These are phyloP conservation scores for Xanthoceras sorbifolium DNA, from an alignment of 345 rosid genomes.

Conservation along the genomic window DNA sequence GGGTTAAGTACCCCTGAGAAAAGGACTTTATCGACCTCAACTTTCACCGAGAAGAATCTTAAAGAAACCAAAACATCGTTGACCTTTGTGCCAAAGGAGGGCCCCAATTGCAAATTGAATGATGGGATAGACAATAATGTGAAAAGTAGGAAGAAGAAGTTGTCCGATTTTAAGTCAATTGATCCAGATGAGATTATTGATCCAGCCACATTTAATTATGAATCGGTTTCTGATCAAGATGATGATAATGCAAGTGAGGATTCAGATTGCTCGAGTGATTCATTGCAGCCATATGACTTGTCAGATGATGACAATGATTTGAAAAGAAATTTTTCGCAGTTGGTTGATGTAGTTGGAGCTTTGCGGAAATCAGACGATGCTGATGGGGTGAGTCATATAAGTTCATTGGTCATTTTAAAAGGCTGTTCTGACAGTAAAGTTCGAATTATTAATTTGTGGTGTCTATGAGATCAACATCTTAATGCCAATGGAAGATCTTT, in stretches of 20 bases:
- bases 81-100: slow-evolving; percentile 34
- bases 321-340: slow-evolving; percentile 65
- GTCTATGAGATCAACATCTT: slow-evolving; percentile 15
- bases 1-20: slow-evolving; percentile 48
- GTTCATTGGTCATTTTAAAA: slow-evolving; percentile 16
- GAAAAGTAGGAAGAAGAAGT: slow-evolving; percentile 45
- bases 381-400: slow-evolving; percentile 72
- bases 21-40: slow-evolving; percentile 31
- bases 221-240: slow-evolving; percentile 55
- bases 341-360: slow-evolving; percentile 92
- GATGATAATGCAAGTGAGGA: slow-evolving; percentile 58
- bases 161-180: slow-evolving; percentile 43
- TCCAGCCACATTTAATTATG: slow-evolving; percentile 64
- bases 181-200: slow-evolving; percentile 96
- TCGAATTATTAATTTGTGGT: not conserved
- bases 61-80: slow-evolving; percentile 37
- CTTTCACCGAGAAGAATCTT: slow-evolving; percentile 26
- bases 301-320: slow-evolving; percentile 82
- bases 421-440: not conserved
- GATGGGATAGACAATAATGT: slow-evolving; percentile 27
- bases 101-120: slow-evolving; percentile 22
- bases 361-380: slow-evolving; percentile 86
- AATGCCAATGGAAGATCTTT: slow-evolving; percentile 7
- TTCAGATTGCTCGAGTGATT: slow-evolving; percentile 73
- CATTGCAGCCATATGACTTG: slow-evolving; percentile 92